Evolutionary conservation across 2,329 filamentous ascomycete species (phyloP).

Genomic region (Beauveria sp.): DNA sequence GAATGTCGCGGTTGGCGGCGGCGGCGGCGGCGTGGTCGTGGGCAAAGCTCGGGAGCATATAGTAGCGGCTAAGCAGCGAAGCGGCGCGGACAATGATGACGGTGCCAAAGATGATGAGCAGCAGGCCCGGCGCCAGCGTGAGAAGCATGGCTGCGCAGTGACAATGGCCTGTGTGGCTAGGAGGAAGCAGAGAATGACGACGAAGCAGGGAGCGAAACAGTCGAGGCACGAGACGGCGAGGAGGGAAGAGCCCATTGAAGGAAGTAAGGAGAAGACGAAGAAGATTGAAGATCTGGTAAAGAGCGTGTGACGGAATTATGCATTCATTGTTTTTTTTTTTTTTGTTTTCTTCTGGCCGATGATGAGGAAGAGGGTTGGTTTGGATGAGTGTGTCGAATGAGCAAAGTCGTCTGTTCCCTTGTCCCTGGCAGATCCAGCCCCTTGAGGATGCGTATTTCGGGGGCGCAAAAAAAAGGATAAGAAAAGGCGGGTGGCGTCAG

Average conservation of each 20-base stretch:
- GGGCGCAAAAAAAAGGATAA: not conserved
- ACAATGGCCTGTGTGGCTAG: not conserved
- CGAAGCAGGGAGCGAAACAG: not conserved
- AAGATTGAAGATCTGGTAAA: not conserved
- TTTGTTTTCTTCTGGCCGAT: not conserved
- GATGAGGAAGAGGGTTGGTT: not conserved
- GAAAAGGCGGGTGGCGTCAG: not conserved
- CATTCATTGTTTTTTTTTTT: not conserved
- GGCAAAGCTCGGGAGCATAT: slow-evolving; percentile 6
- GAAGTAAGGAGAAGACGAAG: not conserved
- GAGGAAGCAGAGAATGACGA: not conserved
- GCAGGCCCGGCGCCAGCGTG: slow-evolving; percentile 7
- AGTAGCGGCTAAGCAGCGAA: slow-evolving; percentile 10
- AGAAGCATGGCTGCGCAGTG: slow-evolving; percentile 7
- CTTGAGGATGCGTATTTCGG: not conserved
- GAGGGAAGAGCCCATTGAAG: not conserved
- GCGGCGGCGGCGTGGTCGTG: not conserved
- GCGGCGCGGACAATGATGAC: slow-evolving; percentile 7
- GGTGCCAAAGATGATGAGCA: slow-evolving; percentile 10
- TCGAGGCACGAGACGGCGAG: not conserved
- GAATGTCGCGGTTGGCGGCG: slow-evolving; percentile 6
- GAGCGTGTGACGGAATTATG: not conserved
- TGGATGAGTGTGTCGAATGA: not conserved
- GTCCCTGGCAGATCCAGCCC: not conserved
- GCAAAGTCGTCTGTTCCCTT: not conserved